A percentile compares a stretch with the other conserved stretches of the same genome.
Conservation (phyloP, 345 rosid genomes). For the Salix brachista region DNA sequence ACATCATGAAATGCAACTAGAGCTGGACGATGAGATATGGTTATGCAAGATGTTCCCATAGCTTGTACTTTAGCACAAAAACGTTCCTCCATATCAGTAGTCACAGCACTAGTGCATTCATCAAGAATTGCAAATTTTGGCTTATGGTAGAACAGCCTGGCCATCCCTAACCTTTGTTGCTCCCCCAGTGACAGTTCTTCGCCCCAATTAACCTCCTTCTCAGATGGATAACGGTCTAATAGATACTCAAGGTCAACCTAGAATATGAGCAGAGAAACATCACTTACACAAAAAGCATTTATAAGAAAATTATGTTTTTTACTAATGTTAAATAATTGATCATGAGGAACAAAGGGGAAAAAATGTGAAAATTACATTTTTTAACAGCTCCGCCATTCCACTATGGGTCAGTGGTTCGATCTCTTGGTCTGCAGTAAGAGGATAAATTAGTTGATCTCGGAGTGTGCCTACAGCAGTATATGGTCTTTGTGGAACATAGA, state of each 20-base stretch:
- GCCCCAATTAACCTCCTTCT: slow-evolving; percentile 93
- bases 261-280: slow-evolving; percentile 9
- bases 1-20: slow-evolving; percentile 96
- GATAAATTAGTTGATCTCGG: slow-evolving; percentile 95
- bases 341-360: neutral
- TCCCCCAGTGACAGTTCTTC: slow-evolving; percentile 96
- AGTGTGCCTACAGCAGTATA: slow-evolving; percentile 99
- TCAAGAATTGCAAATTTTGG: slow-evolving; percentile 99
- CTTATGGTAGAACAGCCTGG: slow-evolving; percentile 91
- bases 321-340: too few relatives aligned
- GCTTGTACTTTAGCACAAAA: slow-evolving; percentile 95
- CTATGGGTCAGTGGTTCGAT: slow-evolving; percentile 56
- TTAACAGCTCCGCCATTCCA: slow-evolving; percentile 84
- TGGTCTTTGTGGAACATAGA: slow-evolving; percentile 97
- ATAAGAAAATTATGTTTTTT: too few relatives aligned
- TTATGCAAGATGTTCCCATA: slow-evolving; percentile 99
- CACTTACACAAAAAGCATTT: neutral
- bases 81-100: slow-evolving; percentile 98
- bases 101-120: slow-evolving; percentile 99
- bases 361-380: slow-evolving; percentile 59
- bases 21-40: slow-evolving; percentile 98
- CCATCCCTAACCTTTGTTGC: slow-evolving; percentile 99
- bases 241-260: slow-evolving; percentile 97
- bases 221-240: slow-evolving; percentile 83
- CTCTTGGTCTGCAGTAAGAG: slow-evolving; percentile 76